Conservation (phyloP, 108 stramenopile species). For the Skeletonema marinoi region DNA sequence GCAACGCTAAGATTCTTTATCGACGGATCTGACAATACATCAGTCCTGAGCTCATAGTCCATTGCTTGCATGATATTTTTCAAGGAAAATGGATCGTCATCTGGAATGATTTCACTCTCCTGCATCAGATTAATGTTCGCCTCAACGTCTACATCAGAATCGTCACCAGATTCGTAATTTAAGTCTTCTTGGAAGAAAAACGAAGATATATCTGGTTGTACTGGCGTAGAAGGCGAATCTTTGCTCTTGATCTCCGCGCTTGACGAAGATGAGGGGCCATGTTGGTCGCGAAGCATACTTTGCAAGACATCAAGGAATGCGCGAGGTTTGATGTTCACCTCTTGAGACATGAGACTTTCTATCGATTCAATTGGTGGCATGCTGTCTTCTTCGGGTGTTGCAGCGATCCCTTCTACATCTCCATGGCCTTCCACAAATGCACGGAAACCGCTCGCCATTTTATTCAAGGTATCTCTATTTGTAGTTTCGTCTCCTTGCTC, state of each 20-base stretch:
- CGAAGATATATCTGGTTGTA: constrained; percentile 31
- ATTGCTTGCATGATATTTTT: constrained; percentile 41
- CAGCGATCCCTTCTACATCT: constrained; percentile 59
- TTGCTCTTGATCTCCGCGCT: not conserved
- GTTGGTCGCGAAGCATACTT: constrained; percentile 37
- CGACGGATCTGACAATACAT: constrained; percentile 2
- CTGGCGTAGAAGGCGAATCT: not conserved
- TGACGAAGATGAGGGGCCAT: constrained; percentile 10
- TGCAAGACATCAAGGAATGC: constrained; percentile 66
- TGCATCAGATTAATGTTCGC: not conserved
- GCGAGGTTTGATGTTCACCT: constrained; percentile 56
- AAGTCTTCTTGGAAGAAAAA: constrained; percentile 48
- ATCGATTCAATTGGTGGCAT: not conserved
- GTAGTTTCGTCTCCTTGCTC: not conserved
- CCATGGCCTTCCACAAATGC: constrained; percentile 59
- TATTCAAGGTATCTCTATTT: constrained; percentile 31
- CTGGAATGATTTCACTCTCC: not conserved
- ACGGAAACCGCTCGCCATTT: constrained; percentile 55
- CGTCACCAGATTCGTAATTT: constrained; percentile 19
- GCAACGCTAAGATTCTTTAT: constrained; percentile 23
- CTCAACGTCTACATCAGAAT: constrained; percentile 13
- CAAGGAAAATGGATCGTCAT: constrained; percentile 17
- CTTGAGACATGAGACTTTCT: constrained; percentile 12
- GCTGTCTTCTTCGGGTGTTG: not conserved
- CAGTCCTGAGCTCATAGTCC: constrained; percentile 31